phyloP scores from a whole-genome alignment of 305 asterid genomes.

The Salvia sclarea region DNA sequence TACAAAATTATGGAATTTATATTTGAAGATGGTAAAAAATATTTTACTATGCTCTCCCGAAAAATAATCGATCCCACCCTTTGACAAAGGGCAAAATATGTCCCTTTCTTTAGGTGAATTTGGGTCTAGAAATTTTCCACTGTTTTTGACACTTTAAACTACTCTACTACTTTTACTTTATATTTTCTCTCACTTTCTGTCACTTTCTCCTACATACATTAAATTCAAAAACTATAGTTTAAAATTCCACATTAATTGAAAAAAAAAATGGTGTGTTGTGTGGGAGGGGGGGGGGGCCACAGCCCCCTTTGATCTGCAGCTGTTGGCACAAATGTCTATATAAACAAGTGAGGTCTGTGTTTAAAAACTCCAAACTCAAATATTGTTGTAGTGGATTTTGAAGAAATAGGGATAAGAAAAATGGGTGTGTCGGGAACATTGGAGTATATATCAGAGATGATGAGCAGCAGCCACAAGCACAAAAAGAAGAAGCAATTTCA shows the following conservation, averaged over 20 bases:
- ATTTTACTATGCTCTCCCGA: neutral
- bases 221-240: too few relatives aligned
- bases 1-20: neutral
- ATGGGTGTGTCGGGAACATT: constrained; percentile 67
- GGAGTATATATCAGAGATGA: constrained; percentile 58
- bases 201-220: constrained; percentile 27
- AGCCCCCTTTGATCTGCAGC: constrained; percentile 24
- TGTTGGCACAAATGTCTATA: constrained; percentile 41
- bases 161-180: neutral
- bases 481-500: constrained; percentile 59
- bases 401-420: neutral
- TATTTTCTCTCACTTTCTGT: constrained; percentile 30
- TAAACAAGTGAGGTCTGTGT: constrained; percentile 33
- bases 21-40: neutral
- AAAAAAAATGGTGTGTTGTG: neutral
- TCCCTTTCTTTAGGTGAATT: constrained; percentile 1
- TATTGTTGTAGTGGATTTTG: neutral
- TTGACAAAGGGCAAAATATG: neutral
- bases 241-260: too few relatives aligned
- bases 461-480: constrained; percentile 45
- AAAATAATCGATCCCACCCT: neutral
- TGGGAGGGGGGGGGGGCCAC: constrained; percentile 36
- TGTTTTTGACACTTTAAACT: constrained; percentile 23
- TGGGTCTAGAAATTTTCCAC: neutral
- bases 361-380: constrained; percentile 27